Percentiles rank a stretch among this genome's conserved stretches.
These are phyloP conservation scores for Botrytis sinoallii DNA, from an alignment of 2,329 filamentous ascomycete genomes.

Conservation along the genomic window DNA sequence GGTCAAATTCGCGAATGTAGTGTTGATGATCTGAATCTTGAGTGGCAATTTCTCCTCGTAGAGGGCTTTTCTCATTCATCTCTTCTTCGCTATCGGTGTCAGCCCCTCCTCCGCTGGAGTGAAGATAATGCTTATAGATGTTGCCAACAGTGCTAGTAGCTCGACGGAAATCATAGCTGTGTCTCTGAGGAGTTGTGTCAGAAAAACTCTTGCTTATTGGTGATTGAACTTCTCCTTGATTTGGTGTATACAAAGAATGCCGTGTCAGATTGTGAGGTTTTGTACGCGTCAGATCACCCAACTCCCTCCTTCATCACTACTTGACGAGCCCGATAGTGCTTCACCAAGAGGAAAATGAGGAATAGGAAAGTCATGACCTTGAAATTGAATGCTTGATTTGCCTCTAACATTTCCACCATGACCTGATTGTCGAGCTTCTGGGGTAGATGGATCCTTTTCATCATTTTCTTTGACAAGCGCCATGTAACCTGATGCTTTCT, in stretches of 20 bases:
- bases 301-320: conserved; percentile 10
- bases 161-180: conserved; percentile 18
- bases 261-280: not conserved
- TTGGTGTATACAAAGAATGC: conserved; percentile 14
- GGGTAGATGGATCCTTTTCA: not conserved
- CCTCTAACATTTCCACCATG: not conserved
- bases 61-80: conserved; percentile 14
- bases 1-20: not conserved
- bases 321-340: conserved; percentile 17
- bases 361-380: conserved; percentile 12
- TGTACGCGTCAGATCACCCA: conserved; percentile 3
- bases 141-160: conserved; percentile 35
- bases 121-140: conserved; percentile 32
- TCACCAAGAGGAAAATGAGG: conserved; percentile 18
- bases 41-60: not conserved
- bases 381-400: not conserved
- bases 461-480: not conserved
- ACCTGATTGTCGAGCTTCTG: not conserved
- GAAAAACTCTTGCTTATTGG: conserved; percentile 19
- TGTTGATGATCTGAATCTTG: not conserved
- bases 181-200: conserved; percentile 17
- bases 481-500: not conserved
- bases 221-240: conserved; percentile 7
- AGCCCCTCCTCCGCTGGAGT: conserved; percentile 15
- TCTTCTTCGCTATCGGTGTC: conserved; percentile 17